Percentiles rank a stretch among this genome's conserved stretches.
Evolutionary conservation across 169 alveolate species (phyloP).

Genomic region (Plasmodium blacklocki): DNA sequence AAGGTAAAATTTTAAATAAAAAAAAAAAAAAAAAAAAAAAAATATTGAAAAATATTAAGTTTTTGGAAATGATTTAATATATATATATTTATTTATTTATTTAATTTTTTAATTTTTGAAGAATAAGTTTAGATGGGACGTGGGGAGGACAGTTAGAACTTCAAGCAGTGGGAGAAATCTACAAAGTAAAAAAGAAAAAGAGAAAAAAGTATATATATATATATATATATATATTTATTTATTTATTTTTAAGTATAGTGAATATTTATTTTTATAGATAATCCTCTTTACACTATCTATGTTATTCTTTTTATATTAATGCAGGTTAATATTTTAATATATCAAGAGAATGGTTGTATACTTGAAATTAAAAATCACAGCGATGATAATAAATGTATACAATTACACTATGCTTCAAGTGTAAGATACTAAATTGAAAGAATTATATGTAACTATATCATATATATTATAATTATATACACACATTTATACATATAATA

Average conservation of each 20-base stretch:
- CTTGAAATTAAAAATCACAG: slow-evolving; percentile 55
- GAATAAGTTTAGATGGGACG: slow-evolving; percentile 64
- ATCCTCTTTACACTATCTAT: not conserved
- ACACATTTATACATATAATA: not conserved
- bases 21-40: not conserved
- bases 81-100: not conserved
- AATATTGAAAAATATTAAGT: not conserved
- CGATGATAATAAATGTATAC: slow-evolving; percentile 61
- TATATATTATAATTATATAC: too few species aligned
- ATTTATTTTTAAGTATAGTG: not conserved
- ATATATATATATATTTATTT: not conserved
- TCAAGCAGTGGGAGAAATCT: slow-evolving; percentile 64
- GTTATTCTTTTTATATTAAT: not conserved
- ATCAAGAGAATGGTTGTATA: slow-evolving; percentile 63
- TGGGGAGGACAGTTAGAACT: slow-evolving; percentile 71
- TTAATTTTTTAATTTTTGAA: not conserved
- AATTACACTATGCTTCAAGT: slow-evolving; percentile 57
- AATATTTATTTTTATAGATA: not conserved
- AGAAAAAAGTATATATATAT: not conserved
- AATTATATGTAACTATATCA: too few species aligned
- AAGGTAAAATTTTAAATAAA: slow-evolving; percentile 17
- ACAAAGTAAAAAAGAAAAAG: slow-evolving; percentile 28
- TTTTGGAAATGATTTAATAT: not conserved
- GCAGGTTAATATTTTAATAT: slow-evolving; percentile 55
- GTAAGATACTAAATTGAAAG: not conserved